phyloP scores from a whole-genome alignment of 768 basidiomycete species.

The Amylocystis lapponica region DNA sequence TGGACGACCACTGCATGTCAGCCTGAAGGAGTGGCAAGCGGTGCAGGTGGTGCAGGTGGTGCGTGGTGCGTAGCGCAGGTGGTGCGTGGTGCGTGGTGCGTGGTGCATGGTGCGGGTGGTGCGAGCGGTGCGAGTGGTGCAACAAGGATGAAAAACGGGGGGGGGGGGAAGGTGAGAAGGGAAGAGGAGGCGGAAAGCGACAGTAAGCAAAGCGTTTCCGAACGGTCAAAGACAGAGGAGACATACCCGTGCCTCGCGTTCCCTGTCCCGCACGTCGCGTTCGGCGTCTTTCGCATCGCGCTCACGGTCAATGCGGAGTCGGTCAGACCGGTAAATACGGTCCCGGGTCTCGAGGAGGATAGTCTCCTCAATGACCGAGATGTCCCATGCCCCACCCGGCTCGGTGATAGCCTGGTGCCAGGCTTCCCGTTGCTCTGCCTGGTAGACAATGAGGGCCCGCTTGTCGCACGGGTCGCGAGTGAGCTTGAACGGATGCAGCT shows the following conservation, averaged over 20 bases:
- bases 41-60: no score
- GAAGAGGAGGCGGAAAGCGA: neutral
- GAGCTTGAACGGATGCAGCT: neutral
- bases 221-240: no score
- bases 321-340: neutral
- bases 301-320: no score
- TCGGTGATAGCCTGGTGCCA: neutral
- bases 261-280: no score
- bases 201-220: no score
- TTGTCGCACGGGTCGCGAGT: neutral
- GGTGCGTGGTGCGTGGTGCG: no score
- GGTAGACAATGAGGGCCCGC: neutral
- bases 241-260: no score
- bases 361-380: neutral
- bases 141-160: neutral
- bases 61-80: no score
- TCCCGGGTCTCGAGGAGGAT: neutral
- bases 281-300: no score
- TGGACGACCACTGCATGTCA: no score
- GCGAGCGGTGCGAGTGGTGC: neutral
- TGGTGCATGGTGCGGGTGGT: no score
- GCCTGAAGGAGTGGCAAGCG: no score
- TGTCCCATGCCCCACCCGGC: neutral
- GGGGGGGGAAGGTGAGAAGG: neutral
- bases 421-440: neutral